Evolutionary conservation across 352 stramenopile genomes (phyloP), one percentile per base, ranked within the genome.

Genomic region (Phytophthora rubi): DNA sequence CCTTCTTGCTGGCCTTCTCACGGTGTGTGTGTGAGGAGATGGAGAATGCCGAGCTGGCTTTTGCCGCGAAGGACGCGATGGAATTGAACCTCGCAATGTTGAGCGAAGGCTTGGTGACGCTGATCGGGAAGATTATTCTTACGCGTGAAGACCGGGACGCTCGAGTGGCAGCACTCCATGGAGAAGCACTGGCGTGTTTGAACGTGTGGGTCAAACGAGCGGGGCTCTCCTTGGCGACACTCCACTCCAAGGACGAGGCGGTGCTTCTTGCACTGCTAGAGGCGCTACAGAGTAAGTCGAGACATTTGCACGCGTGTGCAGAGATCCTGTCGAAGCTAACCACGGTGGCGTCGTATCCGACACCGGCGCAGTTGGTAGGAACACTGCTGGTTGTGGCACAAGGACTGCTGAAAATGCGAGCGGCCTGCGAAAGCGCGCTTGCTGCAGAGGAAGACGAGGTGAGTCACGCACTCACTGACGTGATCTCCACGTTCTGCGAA

Each of bases 21-120:
- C 78, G 83, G 15, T 90, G 77, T 65, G 71, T 93, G 10, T 89
- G 83, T 60, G 85, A 93, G 42, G 83, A 91, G 68, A 82, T 91
- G 59, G 73, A 88, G 44, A 80, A 90, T 21, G 83, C 80, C 15
- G 79, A 91, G 58, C 54, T 93, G 30, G 61, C 76, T 1, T 93
- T 90, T 59, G 65, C 68, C 8, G 79, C 77, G 33, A 89, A 85
- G 16, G 85, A 93, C 47, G 80, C 83, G 5, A 91, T 90, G 80
- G 85, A 91, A 48, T 53, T 83, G 73, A 70, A 85, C 21, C 66
- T 93, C 5, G 69, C 65, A 4, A 59, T 61, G 21, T 48, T 90
- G 37, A 89, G 85, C 55, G 68, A 54, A 49, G 73, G 84, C 6
- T 57, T 91, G 10, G 70, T 88, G 12, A 63, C 66, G 28, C 59